Evolutionary conservation across 495 filamentous ascomycete genomes (phyloP), one percentile per base, ranked within the genome.

Genomic region (Penicillium desertorum): DNA sequence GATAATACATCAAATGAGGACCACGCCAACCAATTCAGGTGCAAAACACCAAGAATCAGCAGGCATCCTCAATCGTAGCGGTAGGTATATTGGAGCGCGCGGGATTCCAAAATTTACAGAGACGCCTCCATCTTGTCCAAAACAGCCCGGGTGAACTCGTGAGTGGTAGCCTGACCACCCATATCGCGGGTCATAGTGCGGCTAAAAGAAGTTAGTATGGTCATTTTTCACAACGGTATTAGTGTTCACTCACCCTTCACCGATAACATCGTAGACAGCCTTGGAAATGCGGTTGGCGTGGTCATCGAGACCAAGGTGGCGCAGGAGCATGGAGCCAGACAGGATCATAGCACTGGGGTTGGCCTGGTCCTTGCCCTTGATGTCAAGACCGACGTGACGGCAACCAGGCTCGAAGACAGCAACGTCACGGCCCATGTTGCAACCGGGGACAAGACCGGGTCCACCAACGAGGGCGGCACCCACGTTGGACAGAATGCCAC

Each of bases 381-480:
- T 98, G 70, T 98, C 94, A 17, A 98, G 87, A 74, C 94, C 94
- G 61, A 98, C 94, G 81, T 98, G 94, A 72, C 94, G 84, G 84
- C 94, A 98, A 52, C 94, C 94, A 61, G 94, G 94, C 82, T 98
- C 94, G 76, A 98, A 98, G 53, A 98, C 93, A 64, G 95, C 95
- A 58, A 97, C 89, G 58, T 98, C 91, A 59, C 94, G 90, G 66
- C 94, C 94, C 91, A 98, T 98, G 81, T 98, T 98, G 84, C 91
- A 96, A 65, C 94, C 94, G 56, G 94, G 94, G 48, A 98, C 93
- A 54, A 98, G 88, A 77, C 94, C 94, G 25, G 94, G 94, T 43
- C 94, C 94, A 72, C 94, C 94, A 66, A 98, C 94, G n/a, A 98
- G 88, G 56, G 94, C 94, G 67, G 94, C 94, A 66, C 91, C 95